Base-by-base conservation (phyloP, 2,329 filamentous ascomycete species). In the Ascochyta clinopodiicola region DNA sequence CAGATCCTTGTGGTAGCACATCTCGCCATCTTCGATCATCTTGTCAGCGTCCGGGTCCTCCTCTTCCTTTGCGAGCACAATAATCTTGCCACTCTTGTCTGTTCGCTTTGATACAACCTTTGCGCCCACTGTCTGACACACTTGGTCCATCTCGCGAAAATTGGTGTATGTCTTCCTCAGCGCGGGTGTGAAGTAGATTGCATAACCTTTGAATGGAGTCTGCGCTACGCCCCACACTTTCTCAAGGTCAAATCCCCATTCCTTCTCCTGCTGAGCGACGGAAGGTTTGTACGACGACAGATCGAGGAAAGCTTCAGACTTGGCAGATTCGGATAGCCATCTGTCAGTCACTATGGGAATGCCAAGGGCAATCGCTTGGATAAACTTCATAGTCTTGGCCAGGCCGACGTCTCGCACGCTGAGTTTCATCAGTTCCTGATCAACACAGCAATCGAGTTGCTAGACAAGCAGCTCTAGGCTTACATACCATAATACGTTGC, bases 101-200 rank as follows among this genome's bases (percentile, higher is more conserved):
- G 66, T 62, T 24, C 65, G 61, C 13, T 67, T 67, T 51, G 61
- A 71, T 4, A 68, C 59, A 2, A 78, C 64, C 6, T 59, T 59
- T 5, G 76, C 78, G 3, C 80, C 80, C 7, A 73, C 73, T 4
- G 71, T 69, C 31, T 66, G 68, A 19, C 68, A 72, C 0, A 81
- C 69, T 4, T 70, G 60, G 31, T 75, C 67, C 5, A 82, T 70
- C n/a, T 78, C 75, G 1, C 60, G 51, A 57, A 77, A 80, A 3
- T 25, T 59, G 53, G 31, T 44, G 53, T 74, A 72, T 4, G 67
- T 63, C 19, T 63, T 66, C 34, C 72, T 72, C 15, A 79, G 67
- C 2, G 72, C 64, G 9, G 72, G 72, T 0, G 81, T 82, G 66
- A 83, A 78, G 62, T 81, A 83, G 24, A 84, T 71, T 6, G 74